Evolutionary conservation across 306 rosid genomes (phyloP).

Genomic region (Castanea crenata): DNA sequence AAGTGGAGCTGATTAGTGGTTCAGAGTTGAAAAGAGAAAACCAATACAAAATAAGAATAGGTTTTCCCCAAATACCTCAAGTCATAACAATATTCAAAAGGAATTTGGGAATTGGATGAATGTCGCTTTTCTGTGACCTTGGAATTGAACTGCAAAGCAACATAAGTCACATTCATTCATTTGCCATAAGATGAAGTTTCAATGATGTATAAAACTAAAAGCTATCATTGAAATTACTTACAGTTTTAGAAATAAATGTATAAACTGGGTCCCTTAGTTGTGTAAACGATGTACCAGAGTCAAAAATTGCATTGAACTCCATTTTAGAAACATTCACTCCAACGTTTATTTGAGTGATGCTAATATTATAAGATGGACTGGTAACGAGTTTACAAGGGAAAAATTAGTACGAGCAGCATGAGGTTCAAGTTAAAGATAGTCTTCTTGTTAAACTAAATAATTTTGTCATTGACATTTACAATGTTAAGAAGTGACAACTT

Average conservation of each 20-base stretch:
- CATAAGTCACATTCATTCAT: background rate
- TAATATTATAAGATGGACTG: conserved; percentile 73
- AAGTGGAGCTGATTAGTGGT: conserved; percentile 24
- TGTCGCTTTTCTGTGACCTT: conserved; percentile 27
- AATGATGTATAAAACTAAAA: conserved; percentile 4
- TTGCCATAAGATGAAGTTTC: conserved; percentile 1
- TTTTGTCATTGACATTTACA: background rate
- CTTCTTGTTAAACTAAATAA: background rate
- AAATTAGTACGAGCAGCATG: conserved; percentile 20
- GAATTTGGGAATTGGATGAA: conserved; percentile 23
- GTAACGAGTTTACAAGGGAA: conserved; percentile 11
- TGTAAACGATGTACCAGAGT: conserved; percentile 85
- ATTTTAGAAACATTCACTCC: conserved; percentile 42
- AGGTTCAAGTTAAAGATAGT: background rate
- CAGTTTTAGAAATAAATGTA: conserved; percentile 48
- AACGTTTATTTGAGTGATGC: conserved; percentile 62
- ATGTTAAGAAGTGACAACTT: conserved; percentile 24
- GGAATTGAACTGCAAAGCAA: conserved; percentile 59
- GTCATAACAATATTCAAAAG: conserved; percentile 81
- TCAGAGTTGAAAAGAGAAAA: background rate
- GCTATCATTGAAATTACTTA: conserved; percentile 34
- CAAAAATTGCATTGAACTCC: conserved; percentile 64
- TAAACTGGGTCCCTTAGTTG: conserved; percentile 72
- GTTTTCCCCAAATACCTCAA: conserved; percentile 32
- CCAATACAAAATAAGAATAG: background rate